These are phyloP conservation scores for Lasiodiplodia theobromae DNA, from an alignment of 2,329 filamentous ascomycete genomes.

Conservation along the genomic window DNA sequence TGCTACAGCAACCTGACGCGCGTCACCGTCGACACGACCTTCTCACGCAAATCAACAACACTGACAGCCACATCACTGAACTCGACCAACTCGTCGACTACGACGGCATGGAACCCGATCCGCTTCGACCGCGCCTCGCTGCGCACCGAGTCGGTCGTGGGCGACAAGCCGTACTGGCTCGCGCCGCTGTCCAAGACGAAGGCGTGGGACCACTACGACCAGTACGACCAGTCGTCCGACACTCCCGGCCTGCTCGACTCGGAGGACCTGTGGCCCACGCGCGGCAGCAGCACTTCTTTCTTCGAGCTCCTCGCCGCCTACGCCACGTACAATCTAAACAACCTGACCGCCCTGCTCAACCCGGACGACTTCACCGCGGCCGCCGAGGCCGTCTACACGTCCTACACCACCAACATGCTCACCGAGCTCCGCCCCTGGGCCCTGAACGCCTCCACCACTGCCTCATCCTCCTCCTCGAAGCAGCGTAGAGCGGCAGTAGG, in stretches of 20 bases:
- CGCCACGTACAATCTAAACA: background rate
- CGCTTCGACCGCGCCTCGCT: conserved; percentile 2
- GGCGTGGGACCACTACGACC: conserved; percentile 20
- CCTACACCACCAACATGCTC: conserved; percentile 23
- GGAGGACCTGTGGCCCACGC: conserved; percentile 15
- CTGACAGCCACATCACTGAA: background rate
- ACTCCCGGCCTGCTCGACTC: conserved; percentile 13
- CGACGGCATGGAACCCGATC: conserved; percentile 22
- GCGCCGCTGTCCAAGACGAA: conserved; percentile 7
- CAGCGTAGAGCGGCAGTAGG: too few species aligned
- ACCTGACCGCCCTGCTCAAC: background rate
- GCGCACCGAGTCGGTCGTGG: background rate
- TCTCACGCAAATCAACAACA: conserved; percentile 1
- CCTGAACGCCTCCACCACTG: background rate
- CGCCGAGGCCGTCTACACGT: background rate
- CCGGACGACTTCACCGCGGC: background rate
- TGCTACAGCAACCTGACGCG: conserved; percentile 24
- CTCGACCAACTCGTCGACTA: background rate
- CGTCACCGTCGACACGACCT: conserved; percentile 19
- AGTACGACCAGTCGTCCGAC: conserved; percentile 20
- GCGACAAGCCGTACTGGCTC: conserved; percentile 12
- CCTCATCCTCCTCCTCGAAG: too few species aligned
- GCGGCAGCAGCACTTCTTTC: conserved; percentile 21
- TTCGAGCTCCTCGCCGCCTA: conserved; percentile 24
- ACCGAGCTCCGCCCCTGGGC: conserved; percentile 24